These are phyloP conservation scores for Saturnispora hagleri DNA, from an alignment of 805 yeast species.

Conservation along the genomic window DNA sequence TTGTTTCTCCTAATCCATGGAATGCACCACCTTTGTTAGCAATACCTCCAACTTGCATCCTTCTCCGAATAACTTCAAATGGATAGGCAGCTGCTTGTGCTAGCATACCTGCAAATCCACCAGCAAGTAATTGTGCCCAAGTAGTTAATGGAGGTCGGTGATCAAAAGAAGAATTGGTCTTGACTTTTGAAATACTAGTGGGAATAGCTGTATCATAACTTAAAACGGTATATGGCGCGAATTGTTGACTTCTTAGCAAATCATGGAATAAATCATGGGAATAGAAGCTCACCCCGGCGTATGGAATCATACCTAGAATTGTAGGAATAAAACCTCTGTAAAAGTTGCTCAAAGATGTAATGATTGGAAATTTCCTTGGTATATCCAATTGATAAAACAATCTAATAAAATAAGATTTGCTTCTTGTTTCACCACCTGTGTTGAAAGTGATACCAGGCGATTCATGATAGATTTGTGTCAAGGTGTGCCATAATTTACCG, in stretches of 20 bases:
- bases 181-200: constrained; percentile 11
- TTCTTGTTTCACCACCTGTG: constrained; percentile 23
- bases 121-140: constrained; percentile 91
- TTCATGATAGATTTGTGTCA: constrained; percentile 26
- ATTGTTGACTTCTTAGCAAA: constrained; percentile 51
- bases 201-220: constrained; percentile 13
- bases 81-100: constrained; percentile 98
- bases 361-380: constrained; percentile 16
- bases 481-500: constrained; percentile 26
- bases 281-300: constrained; percentile 95
- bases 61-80: constrained; percentile 85
- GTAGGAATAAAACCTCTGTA: constrained; percentile 95
- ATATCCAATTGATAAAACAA: constrained; percentile 21
- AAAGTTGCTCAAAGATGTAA: constrained; percentile 51
- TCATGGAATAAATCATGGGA: constrained; percentile 91
- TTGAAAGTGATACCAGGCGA: constrained; percentile 24
- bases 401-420: constrained; percentile 23
- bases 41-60: constrained; percentile 93
- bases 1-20: constrained; percentile 44
- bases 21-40: constrained; percentile 47
- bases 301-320: constrained; percentile 90
- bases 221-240: constrained; percentile 46
- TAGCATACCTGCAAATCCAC: constrained; percentile 91
- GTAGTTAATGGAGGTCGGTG: constrained; percentile 61
- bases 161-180: constrained; percentile 30